phyloP scores from a whole-genome alignment of 495 filamentous ascomycete genomes.

The Hamigera avellanea region DNA sequence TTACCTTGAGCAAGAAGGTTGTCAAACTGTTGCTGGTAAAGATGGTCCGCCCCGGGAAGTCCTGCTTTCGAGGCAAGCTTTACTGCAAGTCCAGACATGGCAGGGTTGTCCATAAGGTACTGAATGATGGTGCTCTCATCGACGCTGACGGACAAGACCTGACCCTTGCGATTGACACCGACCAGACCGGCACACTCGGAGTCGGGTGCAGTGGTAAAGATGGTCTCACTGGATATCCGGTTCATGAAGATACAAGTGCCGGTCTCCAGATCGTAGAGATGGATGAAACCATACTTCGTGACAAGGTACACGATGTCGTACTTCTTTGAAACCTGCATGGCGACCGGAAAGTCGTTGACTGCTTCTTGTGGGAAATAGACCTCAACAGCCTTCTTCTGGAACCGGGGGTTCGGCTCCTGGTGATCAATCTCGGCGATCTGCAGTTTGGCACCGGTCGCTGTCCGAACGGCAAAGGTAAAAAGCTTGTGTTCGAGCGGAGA shows the following conservation, averaged over 20 bases:
- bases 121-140: slow-evolving; percentile 85
- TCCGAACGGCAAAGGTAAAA: slow-evolving; percentile 92
- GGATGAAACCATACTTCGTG: slow-evolving; percentile 98
- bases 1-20: slow-evolving; percentile 63
- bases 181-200: slow-evolving; percentile 76
- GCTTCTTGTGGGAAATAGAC: slow-evolving; percentile 96
- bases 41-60: slow-evolving; percentile 86
- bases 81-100: slow-evolving; percentile 79
- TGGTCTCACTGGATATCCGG: slow-evolving; percentile 96
- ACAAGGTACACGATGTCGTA: slow-evolving; percentile 95
- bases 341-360: slow-evolving; percentile 92
- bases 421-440: slow-evolving; percentile 98
- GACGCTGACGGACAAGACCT: slow-evolving; percentile 85
- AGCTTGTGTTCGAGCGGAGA: slow-evolving; percentile 85
- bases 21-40: slow-evolving; percentile 89
- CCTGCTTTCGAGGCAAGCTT: slow-evolving; percentile 92
- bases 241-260: slow-evolving; percentile 99
- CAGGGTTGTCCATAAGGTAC: slow-evolving; percentile 91
- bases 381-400: slow-evolving; percentile 90
- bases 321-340: slow-evolving; percentile 91
- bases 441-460: slow-evolving; percentile 79
- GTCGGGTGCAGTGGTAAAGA: slow-evolving; percentile 86
- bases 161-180: slow-evolving; percentile 95
- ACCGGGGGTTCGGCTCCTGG: slow-evolving; percentile 70
- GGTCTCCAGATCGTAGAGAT: slow-evolving; percentile 94